A percentile compares a stretch with the other conserved stretches of the same genome.
These are phyloP conservation scores for Termitomyces sp. DNA, from an alignment of 768 basidiomycete species.

Conservation along the genomic window DNA sequence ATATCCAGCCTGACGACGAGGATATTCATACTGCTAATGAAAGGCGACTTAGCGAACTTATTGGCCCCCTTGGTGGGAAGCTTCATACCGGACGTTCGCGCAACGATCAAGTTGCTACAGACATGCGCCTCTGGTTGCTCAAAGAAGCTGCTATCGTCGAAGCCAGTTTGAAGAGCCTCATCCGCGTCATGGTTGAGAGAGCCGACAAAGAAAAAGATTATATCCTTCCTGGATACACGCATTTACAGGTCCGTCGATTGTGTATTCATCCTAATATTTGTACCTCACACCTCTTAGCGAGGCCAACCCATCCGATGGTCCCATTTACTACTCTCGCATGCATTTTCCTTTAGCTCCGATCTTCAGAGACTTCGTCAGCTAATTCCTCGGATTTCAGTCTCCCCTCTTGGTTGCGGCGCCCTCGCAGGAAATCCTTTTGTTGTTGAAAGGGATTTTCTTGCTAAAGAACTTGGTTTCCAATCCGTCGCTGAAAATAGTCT, in stretches of 20 bases:
- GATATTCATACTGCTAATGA: slow-evolving; percentile 99
- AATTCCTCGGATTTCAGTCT: slow-evolving; percentile 84
- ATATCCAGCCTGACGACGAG: slow-evolving; percentile 81
- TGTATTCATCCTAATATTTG: neutral
- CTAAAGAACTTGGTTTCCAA: slow-evolving; percentile 82
- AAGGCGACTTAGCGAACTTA: slow-evolving; percentile 86
- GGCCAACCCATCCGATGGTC: slow-evolving; percentile 99
- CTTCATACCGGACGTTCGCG: slow-evolving; percentile 95
- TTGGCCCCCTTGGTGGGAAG: slow-evolving; percentile 91
- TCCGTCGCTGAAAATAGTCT: slow-evolving; percentile 93
- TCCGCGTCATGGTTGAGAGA: slow-evolving; percentile 85
- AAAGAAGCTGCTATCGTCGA: slow-evolving; percentile 68
- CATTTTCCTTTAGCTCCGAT: slow-evolving; percentile 88
- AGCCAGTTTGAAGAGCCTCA: slow-evolving; percentile 63
- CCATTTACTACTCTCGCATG: slow-evolving; percentile 92
- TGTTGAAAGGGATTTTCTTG: slow-evolving; percentile 90
- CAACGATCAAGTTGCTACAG: slow-evolving; percentile 98
- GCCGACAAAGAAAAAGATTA: slow-evolving; percentile 92
- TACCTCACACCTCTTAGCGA: slow-evolving; percentile 44
- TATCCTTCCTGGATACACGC: slow-evolving; percentile 94
- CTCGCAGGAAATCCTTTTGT: slow-evolving; percentile 95
- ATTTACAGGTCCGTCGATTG: slow-evolving; percentile 69
- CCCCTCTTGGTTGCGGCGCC: slow-evolving; percentile 91
- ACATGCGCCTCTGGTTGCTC: slow-evolving; percentile 95
- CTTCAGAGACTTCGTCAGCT: slow-evolving; percentile 80